A percentile compares a stretch with the other conserved stretches of the same genome.
phyloP scores from a whole-genome alignment of 768 basidiomycete species.

The Fibroporia radiculosa region DNA sequence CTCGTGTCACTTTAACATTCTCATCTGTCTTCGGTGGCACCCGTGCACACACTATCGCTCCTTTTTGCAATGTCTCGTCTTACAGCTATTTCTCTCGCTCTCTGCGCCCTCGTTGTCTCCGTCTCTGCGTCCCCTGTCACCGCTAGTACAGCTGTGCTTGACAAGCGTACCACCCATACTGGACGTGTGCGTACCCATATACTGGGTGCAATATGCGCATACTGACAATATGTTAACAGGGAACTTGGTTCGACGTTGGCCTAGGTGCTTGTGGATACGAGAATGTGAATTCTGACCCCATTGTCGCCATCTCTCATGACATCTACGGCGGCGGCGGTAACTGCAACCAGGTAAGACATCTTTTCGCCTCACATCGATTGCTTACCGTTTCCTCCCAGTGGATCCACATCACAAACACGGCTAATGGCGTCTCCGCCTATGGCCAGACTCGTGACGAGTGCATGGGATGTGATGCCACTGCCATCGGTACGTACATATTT shows the following conservation, averaged over 20 bases:
- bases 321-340: conserved; percentile 48
- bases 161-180: conserved; percentile 43
- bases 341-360: conserved; percentile 46
- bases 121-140: conserved; percentile 41
- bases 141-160: conserved; percentile 28
- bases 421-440: conserved; percentile 40
- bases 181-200: conserved; percentile 43
- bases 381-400: conserved; percentile 31
- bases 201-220: not conserved
- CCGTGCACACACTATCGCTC: conserved; percentile 12
- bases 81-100: conserved; percentile 26
- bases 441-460: conserved; percentile 54
- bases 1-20: not conserved
- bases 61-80: conserved; percentile 32
- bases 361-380: conserved; percentile 1
- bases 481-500: conserved; percentile 42
- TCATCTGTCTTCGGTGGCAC: not conserved
- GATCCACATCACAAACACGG: conserved; percentile 52
- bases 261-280: conserved; percentile 56
- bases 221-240: conserved; percentile 30
- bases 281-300: conserved; percentile 40
- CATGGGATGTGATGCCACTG: conserved; percentile 38
- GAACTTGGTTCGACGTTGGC: conserved; percentile 57
- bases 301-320: conserved; percentile 52
- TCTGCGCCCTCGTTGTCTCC: conserved; percentile 37